Conservation (phyloP, 2,329 filamentous ascomycete species). For the Raffaelea deltoideospora region DNA sequence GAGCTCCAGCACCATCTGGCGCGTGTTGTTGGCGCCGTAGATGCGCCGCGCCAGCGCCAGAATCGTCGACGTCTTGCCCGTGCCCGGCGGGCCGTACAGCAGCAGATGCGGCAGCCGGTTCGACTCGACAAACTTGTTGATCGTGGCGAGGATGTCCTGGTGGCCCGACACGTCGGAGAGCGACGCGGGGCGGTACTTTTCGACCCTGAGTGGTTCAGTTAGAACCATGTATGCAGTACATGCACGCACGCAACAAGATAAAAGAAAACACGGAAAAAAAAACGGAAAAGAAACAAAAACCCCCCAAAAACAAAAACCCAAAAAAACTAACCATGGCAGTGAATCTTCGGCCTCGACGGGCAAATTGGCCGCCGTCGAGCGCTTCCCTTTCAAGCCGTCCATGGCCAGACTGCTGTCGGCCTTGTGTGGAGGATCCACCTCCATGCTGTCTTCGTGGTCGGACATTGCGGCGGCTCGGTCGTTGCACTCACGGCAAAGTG, state of each 20-base stretch:
- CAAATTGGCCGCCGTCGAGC: constrained; percentile 80
- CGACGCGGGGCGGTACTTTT: constrained; percentile 86
- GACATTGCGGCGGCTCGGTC: constrained; percentile 29
- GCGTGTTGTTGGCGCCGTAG: constrained; percentile 82
- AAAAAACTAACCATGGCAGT: constrained; percentile 70
- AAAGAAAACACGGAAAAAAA: constrained; percentile 3
- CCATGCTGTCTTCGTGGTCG: constrained; percentile 46
- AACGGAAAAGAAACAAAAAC: constrained; percentile 2
- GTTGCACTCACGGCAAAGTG: too few species aligned
- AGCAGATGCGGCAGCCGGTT: constrained; percentile 92
- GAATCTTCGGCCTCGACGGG: constrained; percentile 90
- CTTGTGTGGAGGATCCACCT: constrained; percentile 34
- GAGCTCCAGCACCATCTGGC: constrained; percentile 95
- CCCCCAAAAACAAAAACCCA: not conserved
- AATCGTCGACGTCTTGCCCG: constrained; percentile 94
- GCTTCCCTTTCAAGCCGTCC: constrained; percentile 65
- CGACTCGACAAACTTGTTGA: constrained; percentile 92
- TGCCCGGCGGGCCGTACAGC: constrained; percentile 90
- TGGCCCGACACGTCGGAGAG: constrained; percentile 90
- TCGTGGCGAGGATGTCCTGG: constrained; percentile 91
- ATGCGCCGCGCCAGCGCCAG: constrained; percentile 85
- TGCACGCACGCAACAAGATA: not conserved
- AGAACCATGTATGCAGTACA: too few species aligned
- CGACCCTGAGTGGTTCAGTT: constrained; percentile 50
- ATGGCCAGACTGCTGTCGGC: constrained; percentile 32